A percentile compares a stretch with the other conserved stretches of the same genome.
phyloP scores from a whole-genome alignment of 257 asterid species.

The Rehmannia glutinosa region DNA sequence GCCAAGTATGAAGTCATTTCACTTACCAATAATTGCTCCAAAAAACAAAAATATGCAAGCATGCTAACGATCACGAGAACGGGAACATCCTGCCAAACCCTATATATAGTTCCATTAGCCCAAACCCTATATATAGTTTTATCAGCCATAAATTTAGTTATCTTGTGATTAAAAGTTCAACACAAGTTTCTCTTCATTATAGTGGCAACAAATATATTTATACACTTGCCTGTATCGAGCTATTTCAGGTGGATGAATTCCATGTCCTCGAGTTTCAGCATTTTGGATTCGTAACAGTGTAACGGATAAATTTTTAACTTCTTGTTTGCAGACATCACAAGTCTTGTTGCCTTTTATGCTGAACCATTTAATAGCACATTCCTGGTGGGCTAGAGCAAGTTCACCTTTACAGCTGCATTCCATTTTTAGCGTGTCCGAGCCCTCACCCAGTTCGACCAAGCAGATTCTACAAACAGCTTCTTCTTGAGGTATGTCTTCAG shows the following conservation, averaged over 20 bases:
- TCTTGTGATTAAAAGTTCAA: not conserved
- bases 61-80: conserved; percentile 89
- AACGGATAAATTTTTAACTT: conserved; percentile 83
- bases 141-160: conserved; percentile 8
- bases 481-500: conserved; percentile 81
- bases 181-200: conserved; percentile 5
- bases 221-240: conserved; percentile 60
- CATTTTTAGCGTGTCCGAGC: conserved; percentile 74
- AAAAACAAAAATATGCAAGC: conserved; percentile 94
- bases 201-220: not conserved
- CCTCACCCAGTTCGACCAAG: conserved; percentile 78
- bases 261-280: conserved; percentile 36
- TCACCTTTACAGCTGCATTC: conserved; percentile 97
- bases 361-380: conserved; percentile 93
- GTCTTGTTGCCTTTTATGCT: conserved; percentile 92
- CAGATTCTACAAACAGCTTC: conserved; percentile 96
- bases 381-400: conserved; percentile 92
- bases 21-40: conserved; percentile 95
- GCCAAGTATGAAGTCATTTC: not conserved
- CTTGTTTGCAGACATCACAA: conserved; percentile 89
- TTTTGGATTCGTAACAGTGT: conserved; percentile 72
- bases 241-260: conserved; percentile 37
- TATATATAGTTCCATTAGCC: conserved; percentile 23
- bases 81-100: conserved; percentile 96
- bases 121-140: conserved; percentile 38